Evolutionary conservation across 2,329 filamentous ascomycete genomes (phyloP).

Genomic region (Plectosphaerella cucumerina): DNA sequence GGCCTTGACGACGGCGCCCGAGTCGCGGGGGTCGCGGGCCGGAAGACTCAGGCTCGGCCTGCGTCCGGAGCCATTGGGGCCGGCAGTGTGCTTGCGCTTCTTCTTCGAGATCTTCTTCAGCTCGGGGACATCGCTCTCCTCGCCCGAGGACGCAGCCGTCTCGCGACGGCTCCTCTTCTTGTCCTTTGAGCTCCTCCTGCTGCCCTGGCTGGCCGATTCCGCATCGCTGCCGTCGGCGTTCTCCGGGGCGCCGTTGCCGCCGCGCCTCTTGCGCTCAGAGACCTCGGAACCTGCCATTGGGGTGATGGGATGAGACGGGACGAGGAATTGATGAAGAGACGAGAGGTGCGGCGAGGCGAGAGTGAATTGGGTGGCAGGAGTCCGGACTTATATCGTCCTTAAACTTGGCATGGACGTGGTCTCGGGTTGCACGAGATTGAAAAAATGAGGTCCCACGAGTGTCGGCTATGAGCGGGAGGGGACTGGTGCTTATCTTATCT

Average conservation of each 20-base stretch:
- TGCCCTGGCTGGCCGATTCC: constrained; percentile 12
- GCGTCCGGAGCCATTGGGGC: constrained; percentile 22
- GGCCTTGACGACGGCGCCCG: constrained; percentile 16
- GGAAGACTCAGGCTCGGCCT: constrained; percentile 55
- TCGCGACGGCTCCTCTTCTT: constrained; percentile 14
- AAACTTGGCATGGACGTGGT: neutral
- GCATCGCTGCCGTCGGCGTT: constrained; percentile 7
- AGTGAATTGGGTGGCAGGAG: constrained; percentile 5
- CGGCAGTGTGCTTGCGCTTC: constrained; percentile 15
- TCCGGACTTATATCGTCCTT: neutral
- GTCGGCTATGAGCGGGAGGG: constrained; percentile 1
- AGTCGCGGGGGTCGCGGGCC: constrained; percentile 56
- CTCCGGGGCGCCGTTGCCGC: constrained; percentile 19
- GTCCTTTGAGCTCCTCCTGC: constrained; percentile 9
- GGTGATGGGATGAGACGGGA: constrained; percentile 11
- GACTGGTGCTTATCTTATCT: constrained; percentile 5
- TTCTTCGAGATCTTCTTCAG: constrained; percentile 6
- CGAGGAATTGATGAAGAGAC: constrained; percentile 4
- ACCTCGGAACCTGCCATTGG: constrained; percentile 24
- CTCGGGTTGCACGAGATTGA: neutral
- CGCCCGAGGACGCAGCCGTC: neutral
- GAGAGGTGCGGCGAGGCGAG: constrained; percentile 3
- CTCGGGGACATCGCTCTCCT: neutral
- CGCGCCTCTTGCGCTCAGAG: constrained; percentile 25
- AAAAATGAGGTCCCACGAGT: constrained; percentile 8